phyloP scores from a whole-genome alignment of 805 yeast genomes.

The Saturnispora hagleri region DNA sequence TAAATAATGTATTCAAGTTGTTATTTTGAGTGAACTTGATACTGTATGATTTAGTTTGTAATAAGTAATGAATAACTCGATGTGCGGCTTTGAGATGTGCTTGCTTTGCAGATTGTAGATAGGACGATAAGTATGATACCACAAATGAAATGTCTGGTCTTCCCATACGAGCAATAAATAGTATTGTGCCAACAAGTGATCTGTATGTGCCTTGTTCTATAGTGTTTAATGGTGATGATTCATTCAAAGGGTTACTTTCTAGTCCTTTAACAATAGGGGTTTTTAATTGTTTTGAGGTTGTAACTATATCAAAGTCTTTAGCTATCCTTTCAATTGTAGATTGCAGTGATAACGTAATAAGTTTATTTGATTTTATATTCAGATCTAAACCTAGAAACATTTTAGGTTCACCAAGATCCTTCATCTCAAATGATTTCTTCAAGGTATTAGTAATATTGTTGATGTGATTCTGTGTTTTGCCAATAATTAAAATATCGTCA shows the following conservation, averaged over 20 bases:
- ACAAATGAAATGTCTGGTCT: slow-evolving; percentile 8
- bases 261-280: slow-evolving; percentile 2
- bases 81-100: neutral
- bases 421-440: neutral
- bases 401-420: neutral
- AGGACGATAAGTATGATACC: neutral
- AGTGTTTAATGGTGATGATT: neutral
- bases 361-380: neutral
- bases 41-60: neutral
- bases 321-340: neutral
- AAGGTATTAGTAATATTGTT: neutral
- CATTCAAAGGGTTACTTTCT: neutral
- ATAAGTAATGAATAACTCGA: slow-evolving; percentile 2
- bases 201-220: slow-evolving; percentile 2
- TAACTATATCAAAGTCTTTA: neutral
- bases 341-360: too few species aligned
- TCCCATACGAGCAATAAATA: slow-evolving; percentile 8
- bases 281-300: neutral
- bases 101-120: neutral
- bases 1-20: too few species aligned
- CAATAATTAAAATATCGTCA: neutral
- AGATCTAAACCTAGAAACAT: too few species aligned
- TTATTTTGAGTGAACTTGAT: neutral
- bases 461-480: neutral
- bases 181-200: slow-evolving; percentile 6